Evolutionary conservation across 2,329 filamentous ascomycete genomes (phyloP), one percentile per base, ranked within the genome.

Genomic region (Microsporum ferrugineum): DNA sequence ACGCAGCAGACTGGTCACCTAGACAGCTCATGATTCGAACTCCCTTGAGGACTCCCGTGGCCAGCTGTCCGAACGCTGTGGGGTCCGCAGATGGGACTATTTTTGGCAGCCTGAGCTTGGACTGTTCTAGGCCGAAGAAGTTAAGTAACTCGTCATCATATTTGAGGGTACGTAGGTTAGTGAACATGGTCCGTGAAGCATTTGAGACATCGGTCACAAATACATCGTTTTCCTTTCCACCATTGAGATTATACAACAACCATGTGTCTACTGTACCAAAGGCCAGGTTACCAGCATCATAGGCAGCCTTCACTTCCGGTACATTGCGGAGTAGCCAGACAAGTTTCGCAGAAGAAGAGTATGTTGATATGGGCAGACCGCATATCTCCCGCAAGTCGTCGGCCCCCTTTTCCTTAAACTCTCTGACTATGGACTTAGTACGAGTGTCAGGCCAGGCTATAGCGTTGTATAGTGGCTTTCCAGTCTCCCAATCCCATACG

Each of bases 361-460:
- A 96, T 60, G 90, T 95, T 41, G 89, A 94, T 36, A 95, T 79
- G 10, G 90, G 91, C 51, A 95, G 81, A 59, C 91, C 91, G 71
- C 88, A 92, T 47, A 88, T 77, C 56, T 86, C 79, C 61, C 81
- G 81, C 45, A 95, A 78, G 45, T 84, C 80, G 60, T 91, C 87
- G 36, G 88, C 86, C 55, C 83, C 86, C 60, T 81, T 81, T 14
- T 76, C 73, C 74, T 90, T 91, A 53, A 95, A 78, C 68, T 92
- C 87, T 62, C 88, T 85, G 33, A 94, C 89, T 43, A 95, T 77
- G 56, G 82, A 80, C 65, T 84, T 82, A 59, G 89, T 92, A 59
- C 91, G 82, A 34, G 90, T 95, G 71, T 96, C 91, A 34, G 90
- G 88, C 90, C 91, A 96, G 51, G 90, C 91, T 63, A 96, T 87